Evolutionary conservation across 2,329 filamentous ascomycete genomes (phyloP).

Genomic region (Parascedosporium putredinis): DNA sequence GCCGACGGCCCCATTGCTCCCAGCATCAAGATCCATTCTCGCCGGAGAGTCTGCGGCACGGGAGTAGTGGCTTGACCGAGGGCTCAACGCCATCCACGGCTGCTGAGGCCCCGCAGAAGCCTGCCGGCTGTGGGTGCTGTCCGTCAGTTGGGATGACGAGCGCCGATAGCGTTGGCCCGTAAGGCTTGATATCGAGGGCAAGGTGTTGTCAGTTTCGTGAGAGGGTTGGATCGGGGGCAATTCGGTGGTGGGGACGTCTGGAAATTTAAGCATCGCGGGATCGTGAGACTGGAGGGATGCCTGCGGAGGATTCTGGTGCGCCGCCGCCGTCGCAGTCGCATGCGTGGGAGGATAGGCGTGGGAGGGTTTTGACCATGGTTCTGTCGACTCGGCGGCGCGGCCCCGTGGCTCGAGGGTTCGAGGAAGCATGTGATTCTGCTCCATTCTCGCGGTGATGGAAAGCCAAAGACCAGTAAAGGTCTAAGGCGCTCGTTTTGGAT

Average conservation of each 20-base stretch:
- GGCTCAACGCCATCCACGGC: slow-evolving; percentile 39
- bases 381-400: slow-evolving; percentile 2
- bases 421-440: slow-evolving; percentile 36
- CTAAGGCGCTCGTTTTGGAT: background rate
- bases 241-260: slow-evolving; percentile 25
- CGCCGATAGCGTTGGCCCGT: slow-evolving; percentile 18
- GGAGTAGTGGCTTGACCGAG: slow-evolving; percentile 36
- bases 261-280: slow-evolving; percentile 20
- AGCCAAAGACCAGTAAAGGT: slow-evolving; percentile 1
- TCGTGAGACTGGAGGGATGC: slow-evolving; percentile 20
- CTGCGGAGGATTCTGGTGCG: background rate
- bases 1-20: slow-evolving; percentile 28
- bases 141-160: slow-evolving; percentile 9
- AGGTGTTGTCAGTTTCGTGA: slow-evolving; percentile 18
- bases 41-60: slow-evolving; percentile 31
- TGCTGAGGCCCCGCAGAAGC: slow-evolving; percentile 12
- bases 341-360: slow-evolving; percentile 4
- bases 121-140: slow-evolving; percentile 9
- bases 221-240: slow-evolving; percentile 31
- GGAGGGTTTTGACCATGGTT: slow-evolving; percentile 7
- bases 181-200: slow-evolving; percentile 33
- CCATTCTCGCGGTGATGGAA: slow-evolving; percentile 20
- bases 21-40: slow-evolving; percentile 37
- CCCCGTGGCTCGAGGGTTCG: slow-evolving; percentile 16
- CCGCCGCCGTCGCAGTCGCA: too few relatives aligned